Evolutionary conservation across 2,329 filamentous ascomycete genomes (phyloP).

Genomic region (Alternaria ethzedia): DNA sequence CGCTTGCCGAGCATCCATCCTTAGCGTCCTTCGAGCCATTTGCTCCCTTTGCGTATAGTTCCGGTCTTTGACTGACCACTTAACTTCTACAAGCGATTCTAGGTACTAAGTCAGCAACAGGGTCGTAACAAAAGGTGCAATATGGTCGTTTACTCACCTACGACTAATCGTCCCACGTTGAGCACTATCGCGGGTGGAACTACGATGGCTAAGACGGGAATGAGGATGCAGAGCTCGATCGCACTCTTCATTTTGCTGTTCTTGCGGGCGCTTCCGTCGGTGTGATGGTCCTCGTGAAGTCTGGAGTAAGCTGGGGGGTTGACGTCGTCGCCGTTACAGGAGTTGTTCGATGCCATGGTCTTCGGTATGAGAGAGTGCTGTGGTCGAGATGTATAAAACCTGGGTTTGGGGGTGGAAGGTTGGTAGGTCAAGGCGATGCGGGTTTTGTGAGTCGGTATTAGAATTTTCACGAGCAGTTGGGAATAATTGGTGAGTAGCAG

Average conservation of each 20-base stretch:
- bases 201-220: not conserved
- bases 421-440: not conserved
- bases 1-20: no score
- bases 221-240: not conserved
- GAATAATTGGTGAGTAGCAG: not conserved
- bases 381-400: not conserved
- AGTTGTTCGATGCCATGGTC: not conserved
- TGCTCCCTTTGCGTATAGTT: not conserved
- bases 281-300: not conserved
- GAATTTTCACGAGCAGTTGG: not conserved
- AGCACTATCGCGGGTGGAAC: no score
- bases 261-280: not conserved
- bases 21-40: no score
- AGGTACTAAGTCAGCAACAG: not conserved
- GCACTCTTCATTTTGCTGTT: not conserved
- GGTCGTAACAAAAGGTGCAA: not conserved
- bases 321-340: not conserved
- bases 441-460: not conserved
- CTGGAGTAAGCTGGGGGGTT: not conserved
- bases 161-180: not conserved
- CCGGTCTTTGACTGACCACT: not conserved
- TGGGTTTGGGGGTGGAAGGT: not conserved
- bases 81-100: not conserved
- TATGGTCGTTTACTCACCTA: not conserved
- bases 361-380: not conserved